Base-by-base conservation (phyloP, 257 asterid species). In the Nicotiana otophora region DNA sequence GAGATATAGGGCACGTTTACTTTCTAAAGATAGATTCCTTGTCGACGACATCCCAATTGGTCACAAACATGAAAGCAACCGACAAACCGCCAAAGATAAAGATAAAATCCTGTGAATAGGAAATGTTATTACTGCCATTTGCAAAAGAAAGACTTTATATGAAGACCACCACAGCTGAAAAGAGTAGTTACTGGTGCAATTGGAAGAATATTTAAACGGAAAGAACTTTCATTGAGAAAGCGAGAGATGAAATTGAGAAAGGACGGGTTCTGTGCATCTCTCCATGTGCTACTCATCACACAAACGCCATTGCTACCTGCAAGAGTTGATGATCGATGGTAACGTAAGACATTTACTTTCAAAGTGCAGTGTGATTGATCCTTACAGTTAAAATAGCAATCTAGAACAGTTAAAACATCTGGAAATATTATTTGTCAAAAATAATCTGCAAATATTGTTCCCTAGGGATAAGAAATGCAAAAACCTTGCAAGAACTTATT, bases 41-140 rank as follows among this genome's bases (percentile, higher is more conserved):
- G 57, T 80, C 61, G 87, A 76, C 85, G 31, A 81, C 86, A 85
- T 87, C 90, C 99, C 98, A 96, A 79, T 81, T 89, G 54, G 95
- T 91, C 46, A 81, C 87, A 86, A 93, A 96, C 78, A 96, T 61
- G 88, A 96, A 94, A 76, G 99, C 99, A 51, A 94, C 86, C 0
- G 99, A 96, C 46, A 91, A 80, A 60, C 98, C 99, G 33, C 98
- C 97, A 81, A 97, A 93, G 87, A 91, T 96, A 57, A 94, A 94
- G 86, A 96, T 96, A 87, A 96, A 93, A 86, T 96, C 99, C 99
- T 94, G 97, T 51, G 10, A 53, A 53, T 72, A 16, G 31, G 67
- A 69, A 53, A 65, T 64, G 63, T 51, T 66, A 81, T 36, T 66
- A 51, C 16, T 28, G 5, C 26, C 46, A 51, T 51, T 26, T 1